These are phyloP conservation scores for Daedalea quercina DNA, from an alignment of 768 basidiomycete species.

Conservation along the genomic window DNA sequence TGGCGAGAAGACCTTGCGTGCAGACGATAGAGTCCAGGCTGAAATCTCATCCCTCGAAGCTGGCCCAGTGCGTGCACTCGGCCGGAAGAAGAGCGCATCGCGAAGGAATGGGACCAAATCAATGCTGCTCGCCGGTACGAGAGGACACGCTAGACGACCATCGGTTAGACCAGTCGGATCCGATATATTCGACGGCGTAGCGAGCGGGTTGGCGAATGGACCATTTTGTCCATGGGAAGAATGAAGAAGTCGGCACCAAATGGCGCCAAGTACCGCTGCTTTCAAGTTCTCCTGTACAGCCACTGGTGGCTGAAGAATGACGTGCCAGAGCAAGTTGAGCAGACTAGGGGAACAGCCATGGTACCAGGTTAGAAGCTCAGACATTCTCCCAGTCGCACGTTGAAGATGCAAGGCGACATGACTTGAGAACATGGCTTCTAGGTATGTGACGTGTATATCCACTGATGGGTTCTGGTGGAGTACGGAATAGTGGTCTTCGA, in stretches of 20 bases:
- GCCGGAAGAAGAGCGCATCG: neutral
- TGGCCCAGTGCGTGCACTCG: neutral
- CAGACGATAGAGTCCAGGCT: neutral
- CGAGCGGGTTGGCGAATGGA: no score
- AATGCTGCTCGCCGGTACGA: neutral
- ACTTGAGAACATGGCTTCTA: constrained; percentile 32
- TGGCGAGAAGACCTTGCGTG: neutral
- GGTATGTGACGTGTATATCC: constrained; percentile 42
- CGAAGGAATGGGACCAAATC: neutral
- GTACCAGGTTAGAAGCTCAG: neutral
- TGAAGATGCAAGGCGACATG: constrained; percentile 22
- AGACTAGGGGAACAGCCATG: constrained; percentile 1
- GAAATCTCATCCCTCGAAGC: neutral
- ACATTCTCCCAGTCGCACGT: neutral
- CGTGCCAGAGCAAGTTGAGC: constrained; percentile 6
- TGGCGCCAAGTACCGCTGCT: neutral
- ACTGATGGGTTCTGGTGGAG: constrained; percentile 32
- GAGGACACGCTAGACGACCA: neutral
- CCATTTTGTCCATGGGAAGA: no score
- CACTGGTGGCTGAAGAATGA: neutral
- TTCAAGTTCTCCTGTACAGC: neutral
- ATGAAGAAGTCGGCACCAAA: neutral
- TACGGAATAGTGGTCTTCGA: constrained; percentile 26
- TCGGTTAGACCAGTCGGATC: no score
- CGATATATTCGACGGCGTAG: no score